These are phyloP conservation scores for Fusarium dlaminii DNA, from an alignment of 2,329 filamentous ascomycete species.

Conservation along the genomic window DNA sequence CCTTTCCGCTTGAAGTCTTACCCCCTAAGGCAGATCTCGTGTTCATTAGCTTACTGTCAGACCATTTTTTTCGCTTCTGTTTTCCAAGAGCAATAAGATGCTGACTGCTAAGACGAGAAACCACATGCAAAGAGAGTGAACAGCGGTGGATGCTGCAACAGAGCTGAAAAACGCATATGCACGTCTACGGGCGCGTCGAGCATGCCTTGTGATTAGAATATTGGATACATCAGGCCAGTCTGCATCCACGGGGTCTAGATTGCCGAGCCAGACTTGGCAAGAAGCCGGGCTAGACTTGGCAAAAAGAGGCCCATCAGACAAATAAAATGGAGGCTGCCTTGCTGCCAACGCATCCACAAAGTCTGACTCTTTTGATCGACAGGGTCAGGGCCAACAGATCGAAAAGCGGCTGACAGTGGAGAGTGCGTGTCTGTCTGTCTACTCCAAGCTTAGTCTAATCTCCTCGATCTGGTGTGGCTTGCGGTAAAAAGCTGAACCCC, in stretches of 20 bases:
- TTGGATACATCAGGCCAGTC: constrained; percentile 3
- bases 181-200: constrained; percentile 26
- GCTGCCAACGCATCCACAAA: not conserved
- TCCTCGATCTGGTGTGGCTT: constrained; percentile 1
- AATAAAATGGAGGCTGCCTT: not conserved
- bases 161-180: constrained; percentile 15
- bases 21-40: constrained; percentile 7
- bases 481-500: not conserved
- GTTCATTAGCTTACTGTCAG: constrained; percentile 18
- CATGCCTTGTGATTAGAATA: constrained; percentile 5
- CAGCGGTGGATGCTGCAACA: not conserved
- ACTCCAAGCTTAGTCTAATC: not conserved
- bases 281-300: constrained; percentile 3
- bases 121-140: not conserved
- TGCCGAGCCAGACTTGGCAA: constrained; percentile 14
- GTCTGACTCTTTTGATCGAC: not conserved
- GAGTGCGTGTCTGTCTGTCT: not conserved
- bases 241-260: constrained; percentile 12
- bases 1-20: not conserved
- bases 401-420: not conserved
- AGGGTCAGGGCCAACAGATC: not conserved
- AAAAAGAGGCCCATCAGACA: not conserved
- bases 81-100: constrained; percentile 19
- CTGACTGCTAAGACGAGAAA: not conserved
- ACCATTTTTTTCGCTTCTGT: not conserved